These are phyloP conservation scores for Lepidium africanum DNA, from an alignment of 345 rosid species.

Conservation along the genomic window DNA sequence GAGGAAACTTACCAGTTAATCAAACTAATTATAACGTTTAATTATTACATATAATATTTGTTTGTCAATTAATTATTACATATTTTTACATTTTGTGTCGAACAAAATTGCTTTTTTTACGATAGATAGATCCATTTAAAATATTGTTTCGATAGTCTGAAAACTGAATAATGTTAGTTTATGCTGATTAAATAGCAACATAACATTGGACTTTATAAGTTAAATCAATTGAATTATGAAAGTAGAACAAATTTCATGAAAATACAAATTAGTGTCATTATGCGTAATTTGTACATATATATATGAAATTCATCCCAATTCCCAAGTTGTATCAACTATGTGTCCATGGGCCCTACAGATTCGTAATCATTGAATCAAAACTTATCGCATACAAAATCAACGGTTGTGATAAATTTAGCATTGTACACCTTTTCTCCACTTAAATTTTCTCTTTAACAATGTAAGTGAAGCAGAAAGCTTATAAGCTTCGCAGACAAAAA, in stretches of 20 bases:
- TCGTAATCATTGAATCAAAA: background rate
- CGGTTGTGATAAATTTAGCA: background rate
- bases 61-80: background rate
- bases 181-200: background rate
- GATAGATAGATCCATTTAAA: background rate
- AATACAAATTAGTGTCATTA: background rate
- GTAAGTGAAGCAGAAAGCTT: conserved; percentile 16
- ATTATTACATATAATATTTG: too few species aligned
- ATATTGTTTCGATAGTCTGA: background rate
- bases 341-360: background rate
- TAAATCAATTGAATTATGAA: background rate
- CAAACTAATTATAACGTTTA: too few species aligned
- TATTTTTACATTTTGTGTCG: too few species aligned
- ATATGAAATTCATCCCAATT: too few species aligned
- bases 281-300: too few species aligned
- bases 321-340: background rate
- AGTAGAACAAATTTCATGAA: background rate
- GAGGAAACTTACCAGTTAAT: conserved; percentile 6
- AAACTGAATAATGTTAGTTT: background rate
- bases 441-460: background rate
- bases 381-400: background rate
- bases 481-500: conserved; percentile 19
- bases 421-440: background rate
- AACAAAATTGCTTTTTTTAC: background rate
- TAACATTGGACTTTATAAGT: background rate